Conservation (phyloP, 495 filamentous ascomycete genomes). For the Bacidia gigantensis region DNA sequence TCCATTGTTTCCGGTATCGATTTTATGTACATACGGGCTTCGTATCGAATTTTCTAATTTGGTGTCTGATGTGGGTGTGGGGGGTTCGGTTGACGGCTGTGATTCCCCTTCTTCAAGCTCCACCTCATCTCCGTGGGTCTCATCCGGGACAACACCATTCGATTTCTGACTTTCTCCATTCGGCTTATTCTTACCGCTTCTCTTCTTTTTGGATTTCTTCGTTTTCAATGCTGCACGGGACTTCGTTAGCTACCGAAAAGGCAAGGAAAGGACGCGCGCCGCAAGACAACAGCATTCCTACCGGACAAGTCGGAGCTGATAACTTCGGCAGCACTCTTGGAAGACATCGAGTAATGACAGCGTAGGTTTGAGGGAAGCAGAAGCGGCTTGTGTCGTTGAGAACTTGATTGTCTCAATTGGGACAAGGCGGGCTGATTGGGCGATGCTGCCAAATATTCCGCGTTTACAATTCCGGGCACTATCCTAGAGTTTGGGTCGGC, state of each 20-base stretch:
- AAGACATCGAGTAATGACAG: background rate
- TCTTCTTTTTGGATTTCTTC: slow-evolving; percentile 61
- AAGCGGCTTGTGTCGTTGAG: too few relatives aligned
- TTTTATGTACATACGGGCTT: slow-evolving; percentile 11
- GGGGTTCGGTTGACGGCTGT: slow-evolving; percentile 16
- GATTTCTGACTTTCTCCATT: slow-evolving; percentile 20
- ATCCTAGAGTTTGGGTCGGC: too few relatives aligned
- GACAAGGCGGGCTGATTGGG: too few relatives aligned
- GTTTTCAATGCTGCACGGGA: slow-evolving; percentile 38
- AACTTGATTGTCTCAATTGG: background rate
- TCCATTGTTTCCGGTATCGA: slow-evolving; percentile 19
- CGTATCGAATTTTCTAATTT: background rate
- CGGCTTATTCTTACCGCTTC: slow-evolving; percentile 17
- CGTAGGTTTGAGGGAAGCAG: background rate
- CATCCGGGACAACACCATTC: slow-evolving; percentile 23
- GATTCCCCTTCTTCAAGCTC: slow-evolving; percentile 14
- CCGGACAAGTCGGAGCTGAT: background rate
- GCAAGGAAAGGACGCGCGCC: background rate
- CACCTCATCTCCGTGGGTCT: slow-evolving; percentile 11
- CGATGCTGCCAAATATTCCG: too few relatives aligned
- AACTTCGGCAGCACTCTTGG: background rate
- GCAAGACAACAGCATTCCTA: background rate
- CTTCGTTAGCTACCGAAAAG: background rate
- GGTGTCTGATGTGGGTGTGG: slow-evolving; percentile 13
- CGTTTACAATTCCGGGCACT: too few relatives aligned